phyloP scores from a whole-genome alignment of 257 asterid species.

The Lantana camara region DNA sequence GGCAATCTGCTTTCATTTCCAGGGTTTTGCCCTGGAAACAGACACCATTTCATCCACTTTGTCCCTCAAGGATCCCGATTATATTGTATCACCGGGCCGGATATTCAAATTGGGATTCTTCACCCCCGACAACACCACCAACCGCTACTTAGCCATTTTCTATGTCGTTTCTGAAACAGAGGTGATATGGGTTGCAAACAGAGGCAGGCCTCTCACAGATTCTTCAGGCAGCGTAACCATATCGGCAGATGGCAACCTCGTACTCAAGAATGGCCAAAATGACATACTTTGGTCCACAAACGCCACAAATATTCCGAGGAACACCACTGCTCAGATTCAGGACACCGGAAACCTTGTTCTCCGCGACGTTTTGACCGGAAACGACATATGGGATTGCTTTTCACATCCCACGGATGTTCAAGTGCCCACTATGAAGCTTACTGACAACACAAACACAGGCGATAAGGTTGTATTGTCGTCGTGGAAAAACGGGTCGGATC shows the following conservation, averaged over 20 bases:
- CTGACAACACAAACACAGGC: no score
- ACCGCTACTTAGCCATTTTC: conserved; percentile 38
- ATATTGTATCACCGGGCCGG: conserved; percentile 9
- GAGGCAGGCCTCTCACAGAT: conserved; percentile 24
- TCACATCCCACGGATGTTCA: conserved; percentile 33
- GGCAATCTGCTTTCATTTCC: no score
- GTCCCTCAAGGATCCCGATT: conserved; percentile 27
- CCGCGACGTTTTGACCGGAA: no score
- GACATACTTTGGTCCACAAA: no score
- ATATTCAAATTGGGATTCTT: conserved; percentile 37
- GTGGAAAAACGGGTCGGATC: no score
- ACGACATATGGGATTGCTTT: conserved; percentile 38
- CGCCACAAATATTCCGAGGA: no score
- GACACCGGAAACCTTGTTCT: conserved; percentile 39
- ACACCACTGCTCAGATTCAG: no score
- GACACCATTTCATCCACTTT: no score
- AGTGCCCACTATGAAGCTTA: no score
- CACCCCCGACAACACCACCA: conserved; percentile 31
- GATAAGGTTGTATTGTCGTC: no score
- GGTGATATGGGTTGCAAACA: conserved; percentile 35
- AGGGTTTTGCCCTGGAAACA: no score
- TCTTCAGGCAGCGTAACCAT: conserved; percentile 30
- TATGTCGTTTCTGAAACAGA: conserved; percentile 27
- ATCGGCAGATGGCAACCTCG: conserved; percentile 24
- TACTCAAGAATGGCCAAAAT: no score